Base-by-base conservation (phyloP, 257 asterid species). In the Euphrasia confusa region DNA sequence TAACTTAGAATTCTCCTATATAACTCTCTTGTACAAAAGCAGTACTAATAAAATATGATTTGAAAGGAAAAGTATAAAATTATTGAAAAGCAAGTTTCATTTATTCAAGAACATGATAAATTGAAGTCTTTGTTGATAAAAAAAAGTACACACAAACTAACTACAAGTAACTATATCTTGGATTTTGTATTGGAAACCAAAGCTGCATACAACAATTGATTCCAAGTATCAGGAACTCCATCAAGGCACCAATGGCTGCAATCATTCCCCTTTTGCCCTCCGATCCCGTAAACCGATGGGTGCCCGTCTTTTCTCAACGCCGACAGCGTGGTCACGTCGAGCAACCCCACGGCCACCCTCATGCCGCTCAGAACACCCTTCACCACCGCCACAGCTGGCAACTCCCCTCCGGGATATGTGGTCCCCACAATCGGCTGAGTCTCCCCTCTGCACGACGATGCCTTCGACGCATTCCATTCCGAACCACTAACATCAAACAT, bases 241-340 rank as follows among this genome's bases (percentile, higher is more conserved):
- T 85, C 73, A 26, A 88, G 75, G 69, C 95, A 88, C 95, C 95
- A 88, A n/a, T 85, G 93, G 60, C 90, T 85, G 56, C 95, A 86
- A 57, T 89, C 96, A n/a, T 79, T 68, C 48, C 80, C 84, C 56
- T 10, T 68, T 4, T 14, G 26, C 6, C 72, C 82, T 3, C 73
- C 87, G 17, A 58, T 26, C 28, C 85, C 88, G 13, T 79, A 74
- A 1, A 45, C 77, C 4, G 90, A 76, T 8, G 96, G 96, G 64
- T 86, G 96, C 10, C 93, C 90, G 39, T 89, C 93, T 67, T 82
- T 88, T 42, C 96, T 75, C 14, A 86, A 52, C 59, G 74, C 90
- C 10, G 56, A 83, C 9, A 89, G 83, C 48, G 71, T 47, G 0
- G 93, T 65, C 27, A 86, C 77, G 65, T 89, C 95, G n/a, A 86